Conservation (phyloP, 2,329 filamentous ascomycete species). For the Diaporthe sp. region DNA sequence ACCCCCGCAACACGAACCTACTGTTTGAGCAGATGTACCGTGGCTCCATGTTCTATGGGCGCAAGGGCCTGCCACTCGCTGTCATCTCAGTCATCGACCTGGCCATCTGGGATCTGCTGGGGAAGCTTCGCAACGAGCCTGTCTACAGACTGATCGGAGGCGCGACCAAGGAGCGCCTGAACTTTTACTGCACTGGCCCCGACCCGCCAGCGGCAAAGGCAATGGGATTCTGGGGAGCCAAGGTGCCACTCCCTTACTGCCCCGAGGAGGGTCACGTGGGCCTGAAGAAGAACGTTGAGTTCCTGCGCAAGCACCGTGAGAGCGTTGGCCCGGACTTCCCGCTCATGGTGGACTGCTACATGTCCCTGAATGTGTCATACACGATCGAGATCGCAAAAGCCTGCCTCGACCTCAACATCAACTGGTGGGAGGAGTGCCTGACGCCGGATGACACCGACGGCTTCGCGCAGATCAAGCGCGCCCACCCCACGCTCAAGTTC, state of each 20-base stretch:
- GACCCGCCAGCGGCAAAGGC: constrained; percentile 83
- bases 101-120: constrained; percentile 91
- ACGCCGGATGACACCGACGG: constrained; percentile 94
- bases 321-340: constrained; percentile 91
- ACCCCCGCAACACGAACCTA: constrained; percentile 91
- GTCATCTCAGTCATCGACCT: constrained; percentile 96
- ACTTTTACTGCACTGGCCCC: constrained; percentile 97
- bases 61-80: constrained; percentile 90
- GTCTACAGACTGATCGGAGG: constrained; percentile 96
- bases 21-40: constrained; percentile 98
- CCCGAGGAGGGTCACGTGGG: constrained; percentile 88
- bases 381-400: constrained; percentile 92
- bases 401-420: constrained; percentile 86
- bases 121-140: constrained; percentile 91
- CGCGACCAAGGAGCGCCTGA: constrained; percentile 83
- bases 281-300: constrained; percentile 90
- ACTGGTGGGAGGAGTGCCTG: constrained; percentile 98
- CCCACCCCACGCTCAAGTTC: constrained; percentile 92
- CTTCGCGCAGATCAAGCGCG: constrained; percentile 89
- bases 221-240: constrained; percentile 92
- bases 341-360: constrained; percentile 96
- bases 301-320: constrained; percentile 86
- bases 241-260: constrained; percentile 91
- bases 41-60: constrained; percentile 95
- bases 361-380: constrained; percentile 93